Conservation (phyloP, 2,329 filamentous ascomycete species). For the Periconia sp. region DNA sequence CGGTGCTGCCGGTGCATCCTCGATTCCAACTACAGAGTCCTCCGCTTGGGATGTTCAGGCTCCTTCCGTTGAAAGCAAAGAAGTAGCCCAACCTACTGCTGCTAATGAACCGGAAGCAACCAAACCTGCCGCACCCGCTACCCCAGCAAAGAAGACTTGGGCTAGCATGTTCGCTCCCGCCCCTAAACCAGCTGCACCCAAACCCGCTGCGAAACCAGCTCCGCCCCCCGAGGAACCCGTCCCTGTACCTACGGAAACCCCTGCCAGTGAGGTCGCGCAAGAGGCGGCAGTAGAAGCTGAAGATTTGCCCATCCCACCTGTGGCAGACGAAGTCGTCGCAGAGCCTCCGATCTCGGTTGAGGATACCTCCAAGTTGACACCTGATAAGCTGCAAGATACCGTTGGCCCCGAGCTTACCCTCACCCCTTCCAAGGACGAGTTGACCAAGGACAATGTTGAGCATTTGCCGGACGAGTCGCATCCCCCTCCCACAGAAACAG, state of each 20-base stretch:
- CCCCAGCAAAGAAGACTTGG: conserved; percentile 54
- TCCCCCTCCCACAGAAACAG: conserved; percentile 77
- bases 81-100: conserved; percentile 21
- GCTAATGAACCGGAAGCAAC: conserved; percentile 31
- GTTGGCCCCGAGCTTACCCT: conserved; percentile 56
- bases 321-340: conserved; percentile 40
- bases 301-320: conserved; percentile 43
- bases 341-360: conserved; percentile 31
- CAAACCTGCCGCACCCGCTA: conserved; percentile 37
- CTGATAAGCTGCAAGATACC: conserved; percentile 48
- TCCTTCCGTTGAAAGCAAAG: conserved; percentile 25
- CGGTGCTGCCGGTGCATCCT: conserved; percentile 52
- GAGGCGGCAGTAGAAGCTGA: conserved; percentile 42
- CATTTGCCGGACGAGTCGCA: conserved; percentile 81
- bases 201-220: conserved; percentile 38
- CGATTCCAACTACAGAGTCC: conserved; percentile 71
- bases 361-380: conserved; percentile 30
- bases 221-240: conserved; percentile 42
- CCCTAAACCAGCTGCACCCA: conserved; percentile 45
- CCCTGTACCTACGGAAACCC: conserved; percentile 35
- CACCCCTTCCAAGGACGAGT: conserved; percentile 73
- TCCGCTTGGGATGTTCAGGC: conserved; percentile 59
- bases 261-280: conserved; percentile 42
- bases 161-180: conserved; percentile 54
- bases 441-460: conserved; percentile 91